Evolutionary conservation across 169 alveolate species (phyloP), one percentile per base, ranked within the genome.

Genomic region (Cryptosporidium tyzzeri): DNA sequence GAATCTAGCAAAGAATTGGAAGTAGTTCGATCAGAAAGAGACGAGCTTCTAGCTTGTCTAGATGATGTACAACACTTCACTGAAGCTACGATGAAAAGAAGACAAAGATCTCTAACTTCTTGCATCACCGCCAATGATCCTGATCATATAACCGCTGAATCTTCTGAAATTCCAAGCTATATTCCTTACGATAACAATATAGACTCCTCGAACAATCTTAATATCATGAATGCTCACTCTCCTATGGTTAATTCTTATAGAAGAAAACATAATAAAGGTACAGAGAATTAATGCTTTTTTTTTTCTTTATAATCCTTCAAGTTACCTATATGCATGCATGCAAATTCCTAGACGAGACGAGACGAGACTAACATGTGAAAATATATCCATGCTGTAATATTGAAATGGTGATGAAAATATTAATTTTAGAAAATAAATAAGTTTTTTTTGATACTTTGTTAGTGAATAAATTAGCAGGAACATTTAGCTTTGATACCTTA

Each of bases 31-130:
- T 80, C 89, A 3, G 89, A 80, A 44, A 61, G 89, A 80, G 89
- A 80, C 41, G 89, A 80, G 55, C 70, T 80, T n/a, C 41, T 80
- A 16, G 89, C 89, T 3, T 80, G 89, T 31, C 70, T 80, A 26
- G 89, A 80, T 45, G 89, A 80, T 41, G 89, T 80, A 39, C 89
- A 80, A 41, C 89, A 80, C 26, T 80, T 80, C 55, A 80, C 89
- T 14, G 89, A 80, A 14, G 74, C 89, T 4, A 80, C 89, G 2
- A 80, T 80, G 89, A 80, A 80, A 65, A 26, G 89, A 31, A 80
- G 89, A 45, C 89, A 80, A 67, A 59, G 74, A 62, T 65, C 71
- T 35, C 21, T 65, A 23, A 65, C 71, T 18, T 65, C 71, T 14
- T 65, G 53, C 50, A 37, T 65, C 29, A 33, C 44, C 0, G 67